These are phyloP conservation scores for Apiospora phragmitis DNA, from an alignment of 2,329 filamentous ascomycete genomes.

Conservation along the genomic window DNA sequence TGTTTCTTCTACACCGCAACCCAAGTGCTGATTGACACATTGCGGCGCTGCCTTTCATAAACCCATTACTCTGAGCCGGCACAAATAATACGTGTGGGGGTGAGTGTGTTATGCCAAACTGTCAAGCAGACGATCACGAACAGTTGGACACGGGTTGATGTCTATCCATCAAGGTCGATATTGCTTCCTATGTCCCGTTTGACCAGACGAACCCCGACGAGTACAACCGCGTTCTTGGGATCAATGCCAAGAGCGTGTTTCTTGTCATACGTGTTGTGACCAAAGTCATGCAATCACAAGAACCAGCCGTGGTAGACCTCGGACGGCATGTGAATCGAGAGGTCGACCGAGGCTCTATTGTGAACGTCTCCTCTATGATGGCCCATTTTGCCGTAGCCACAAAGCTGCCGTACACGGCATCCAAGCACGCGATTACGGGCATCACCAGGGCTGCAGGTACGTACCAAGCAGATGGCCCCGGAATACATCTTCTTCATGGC, in stretches of 20 bases:
- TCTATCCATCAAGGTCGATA: conserved; percentile 17
- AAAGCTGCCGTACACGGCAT: conserved; percentile 24
- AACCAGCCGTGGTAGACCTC: conserved; percentile 15
- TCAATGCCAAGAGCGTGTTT: conserved; percentile 23
- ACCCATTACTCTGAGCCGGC: too few relatives aligned
- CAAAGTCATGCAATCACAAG: conserved; percentile 22
- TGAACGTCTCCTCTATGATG: conserved; percentile 29
- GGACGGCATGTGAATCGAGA: conserved; percentile 20
- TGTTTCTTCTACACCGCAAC: too few relatives aligned
- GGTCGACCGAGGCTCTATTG: conserved; percentile 29
- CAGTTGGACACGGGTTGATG: too few relatives aligned
- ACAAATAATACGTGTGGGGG: too few relatives aligned
- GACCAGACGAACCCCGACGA: conserved; percentile 22
- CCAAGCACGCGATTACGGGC: conserved; percentile 28
- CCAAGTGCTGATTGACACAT: too few relatives aligned
- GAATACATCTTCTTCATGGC: too few relatives aligned
- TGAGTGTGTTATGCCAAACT: too few relatives aligned
- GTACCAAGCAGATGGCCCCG: too few relatives aligned
- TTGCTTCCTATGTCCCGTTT: conserved; percentile 21
- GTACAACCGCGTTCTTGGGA: conserved; percentile 22
- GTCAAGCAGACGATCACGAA: too few relatives aligned
- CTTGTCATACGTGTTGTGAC: conserved; percentile 20
- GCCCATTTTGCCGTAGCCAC: conserved; percentile 20
- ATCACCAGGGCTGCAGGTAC: conserved; percentile 22
- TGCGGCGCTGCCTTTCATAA: too few relatives aligned